Base-by-base conservation (phyloP, 768 basidiomycete genomes). In the Boletus subcaerulescens region DNA sequence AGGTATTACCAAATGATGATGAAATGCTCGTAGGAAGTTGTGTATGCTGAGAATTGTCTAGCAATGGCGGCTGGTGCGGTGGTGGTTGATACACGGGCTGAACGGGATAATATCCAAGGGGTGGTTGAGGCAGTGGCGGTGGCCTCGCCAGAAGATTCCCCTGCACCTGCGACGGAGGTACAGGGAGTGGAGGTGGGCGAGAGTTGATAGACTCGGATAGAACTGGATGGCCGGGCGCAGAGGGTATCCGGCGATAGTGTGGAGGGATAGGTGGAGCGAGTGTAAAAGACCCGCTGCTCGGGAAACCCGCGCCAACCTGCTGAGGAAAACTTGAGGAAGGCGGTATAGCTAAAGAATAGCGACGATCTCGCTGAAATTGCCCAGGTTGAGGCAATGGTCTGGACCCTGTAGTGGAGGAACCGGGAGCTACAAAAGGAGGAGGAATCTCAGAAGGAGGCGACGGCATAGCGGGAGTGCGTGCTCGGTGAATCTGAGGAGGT, bases 71-170 rank as follows among this genome's bases (percentile, higher is more conserved):
- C 0, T 68, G 72, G 1, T 70, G 67, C 12, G 74, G 74, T 29
- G 70, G 60, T 15, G 71, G 67, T 52, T 64, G 74, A 54, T 67
- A 73, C 18, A 71, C 66, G 18, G 74, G 70, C 22, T 80, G 78
- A n/a, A 72, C 53, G 48, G 75, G 71, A 45, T 75, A 74, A 51
- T 78, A 77, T 50, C 70, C 71, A 22, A 73, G 59, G 13, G 78
- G 82, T 24, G 77, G 80, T 32, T 77, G 77, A 48, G 82, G 83
- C 20, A 86, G 71, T 60, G 78, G 76, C 9, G 79, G 73, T 36
- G 75, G 77, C 45, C 80, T 70, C n/a, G 75, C 67, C 12, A 72
- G 61, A 12, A 66, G 57, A 42, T 58, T 65, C 29, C 58, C 61
- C 56, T 65, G 60, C 49, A 55, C 40, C 41, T 64, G 71, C 15